These are phyloP conservation scores for Rhizopus arrhizus DNA, from an alignment of 371 early-diverging fungal genomes.

Conservation along the genomic window DNA sequence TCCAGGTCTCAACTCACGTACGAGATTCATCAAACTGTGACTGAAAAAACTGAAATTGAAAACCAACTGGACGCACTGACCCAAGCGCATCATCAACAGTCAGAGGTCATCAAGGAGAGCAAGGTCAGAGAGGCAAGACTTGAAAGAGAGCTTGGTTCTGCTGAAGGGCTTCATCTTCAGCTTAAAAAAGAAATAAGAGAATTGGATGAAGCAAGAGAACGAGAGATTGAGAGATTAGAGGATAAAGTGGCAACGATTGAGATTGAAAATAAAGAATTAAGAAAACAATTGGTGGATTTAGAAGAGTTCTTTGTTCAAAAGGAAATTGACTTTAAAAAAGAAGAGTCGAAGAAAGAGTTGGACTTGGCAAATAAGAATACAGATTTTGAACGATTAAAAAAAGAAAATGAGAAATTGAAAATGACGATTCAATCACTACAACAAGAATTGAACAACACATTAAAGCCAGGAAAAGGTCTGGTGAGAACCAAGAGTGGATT, in stretches of 20 bases:
- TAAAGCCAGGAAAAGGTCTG: neutral
- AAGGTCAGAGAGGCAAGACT: neutral
- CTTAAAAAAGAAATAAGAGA: conserved; percentile 8
- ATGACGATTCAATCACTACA: conserved; percentile 10
- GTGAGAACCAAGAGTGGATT: neutral
- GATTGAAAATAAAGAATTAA: conserved; percentile 8
- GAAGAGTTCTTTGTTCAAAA: conserved; percentile 5
- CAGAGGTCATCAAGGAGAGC: too few relatives aligned
- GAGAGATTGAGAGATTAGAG: neutral
- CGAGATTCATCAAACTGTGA: neutral
- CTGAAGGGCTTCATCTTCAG: neutral
- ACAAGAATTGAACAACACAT: conserved; percentile 6
- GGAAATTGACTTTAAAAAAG: conserved; percentile 8
- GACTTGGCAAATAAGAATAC: neutral
- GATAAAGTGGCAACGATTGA: neutral
- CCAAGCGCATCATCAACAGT: neutral
- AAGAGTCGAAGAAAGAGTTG: conserved; percentile 10
- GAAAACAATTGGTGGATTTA: conserved; percentile 9
- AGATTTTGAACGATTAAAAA: conserved; percentile 10
- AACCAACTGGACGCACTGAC: neutral
- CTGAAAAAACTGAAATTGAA: conserved; percentile 10
- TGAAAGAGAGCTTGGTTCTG: neutral
- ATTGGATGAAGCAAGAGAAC: conserved; percentile 1
- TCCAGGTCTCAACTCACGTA: neutral
- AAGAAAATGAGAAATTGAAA: conserved; percentile 16